Percentiles rank a stretch among this genome's conserved stretches.
Conservation (phyloP, 139 green algal species). For the Picochlorum sp. region DNA sequence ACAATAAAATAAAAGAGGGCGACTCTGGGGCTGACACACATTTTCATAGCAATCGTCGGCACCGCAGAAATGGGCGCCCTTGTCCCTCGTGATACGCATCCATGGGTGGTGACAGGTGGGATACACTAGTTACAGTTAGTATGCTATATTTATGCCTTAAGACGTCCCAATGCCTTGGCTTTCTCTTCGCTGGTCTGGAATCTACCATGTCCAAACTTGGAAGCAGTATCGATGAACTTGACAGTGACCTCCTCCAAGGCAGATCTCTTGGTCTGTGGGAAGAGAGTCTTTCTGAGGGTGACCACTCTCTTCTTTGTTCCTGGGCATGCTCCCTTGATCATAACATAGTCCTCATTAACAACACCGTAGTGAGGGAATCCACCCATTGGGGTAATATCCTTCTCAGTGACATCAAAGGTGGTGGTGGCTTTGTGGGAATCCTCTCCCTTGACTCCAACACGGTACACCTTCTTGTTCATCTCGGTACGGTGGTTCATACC, state of each 20-base stretch:
- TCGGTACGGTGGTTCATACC: slow-evolving; percentile 98
- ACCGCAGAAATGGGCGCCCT: too few species aligned
- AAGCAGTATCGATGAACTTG: slow-evolving; percentile 97
- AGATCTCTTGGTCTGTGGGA: slow-evolving; percentile 81
- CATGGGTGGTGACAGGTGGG: too few species aligned
- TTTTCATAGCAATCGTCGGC: too few species aligned
- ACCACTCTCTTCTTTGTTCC: slow-evolving; percentile 93
- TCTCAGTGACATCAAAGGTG: slow-evolving; percentile 91
- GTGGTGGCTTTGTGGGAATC: slow-evolving; percentile 78
- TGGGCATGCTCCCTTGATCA: slow-evolving; percentile 90
- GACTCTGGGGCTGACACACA: not conserved
- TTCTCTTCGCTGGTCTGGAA: slow-evolving; percentile 99
- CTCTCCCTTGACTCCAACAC: slow-evolving; percentile 91
- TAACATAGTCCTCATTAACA: slow-evolving; percentile 95
- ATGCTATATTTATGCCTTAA: slow-evolving; percentile 49
- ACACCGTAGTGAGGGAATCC: slow-evolving; percentile 98
- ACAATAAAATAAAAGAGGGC: slow-evolving; percentile 3
- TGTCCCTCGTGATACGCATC: too few species aligned
- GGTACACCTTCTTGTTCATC: slow-evolving; percentile 99
- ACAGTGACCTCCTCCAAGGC: slow-evolving; percentile 76
- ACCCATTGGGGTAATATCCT: slow-evolving; percentile 99
- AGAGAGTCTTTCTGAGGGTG: slow-evolving; percentile 87
- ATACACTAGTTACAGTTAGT: not conserved
- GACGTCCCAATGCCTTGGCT: slow-evolving; percentile 51
- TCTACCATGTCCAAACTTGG: slow-evolving; percentile 97